Conservation (phyloP, 73 alveolate genomes). For the Tetrahymena elliotti region DNA sequence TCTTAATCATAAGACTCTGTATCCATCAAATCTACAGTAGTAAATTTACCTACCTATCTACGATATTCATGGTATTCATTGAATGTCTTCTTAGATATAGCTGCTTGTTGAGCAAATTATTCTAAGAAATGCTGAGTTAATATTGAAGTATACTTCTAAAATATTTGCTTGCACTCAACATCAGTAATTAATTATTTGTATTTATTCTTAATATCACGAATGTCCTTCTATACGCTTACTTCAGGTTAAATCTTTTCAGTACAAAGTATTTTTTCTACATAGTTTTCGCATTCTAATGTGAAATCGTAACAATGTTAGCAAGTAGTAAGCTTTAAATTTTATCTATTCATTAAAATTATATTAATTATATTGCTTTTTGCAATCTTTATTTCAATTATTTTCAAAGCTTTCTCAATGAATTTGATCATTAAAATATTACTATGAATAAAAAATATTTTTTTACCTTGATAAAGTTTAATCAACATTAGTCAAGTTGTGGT, state of each 20-base stretch:
- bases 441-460: not conserved
- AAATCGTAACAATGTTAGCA: not conserved
- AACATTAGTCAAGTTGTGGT: not conserved
- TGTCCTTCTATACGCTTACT: not conserved
- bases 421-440: too few species aligned
- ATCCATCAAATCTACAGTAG: not conserved
- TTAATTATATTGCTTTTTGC: too few species aligned
- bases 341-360: not conserved
- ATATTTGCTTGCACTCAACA: not conserved
- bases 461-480: not conserved
- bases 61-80: not conserved
- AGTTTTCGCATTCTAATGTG: not conserved
- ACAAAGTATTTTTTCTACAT: not conserved
- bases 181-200: not conserved
- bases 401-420: not conserved
- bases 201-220: not conserved
- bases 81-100: not conserved
- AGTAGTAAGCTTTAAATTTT: not conserved
- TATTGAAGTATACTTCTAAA: not conserved
- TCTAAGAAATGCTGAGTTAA: not conserved
- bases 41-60: not conserved
- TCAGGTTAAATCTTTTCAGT: not conserved
- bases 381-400: not conserved
- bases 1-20: not conserved
- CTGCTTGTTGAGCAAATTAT: not conserved